Percentiles rank a stretch among this genome's conserved stretches.
These are phyloP conservation scores for Pichia sp. DNA, from an alignment of 1,139 yeast genomes.

Conservation along the genomic window DNA sequence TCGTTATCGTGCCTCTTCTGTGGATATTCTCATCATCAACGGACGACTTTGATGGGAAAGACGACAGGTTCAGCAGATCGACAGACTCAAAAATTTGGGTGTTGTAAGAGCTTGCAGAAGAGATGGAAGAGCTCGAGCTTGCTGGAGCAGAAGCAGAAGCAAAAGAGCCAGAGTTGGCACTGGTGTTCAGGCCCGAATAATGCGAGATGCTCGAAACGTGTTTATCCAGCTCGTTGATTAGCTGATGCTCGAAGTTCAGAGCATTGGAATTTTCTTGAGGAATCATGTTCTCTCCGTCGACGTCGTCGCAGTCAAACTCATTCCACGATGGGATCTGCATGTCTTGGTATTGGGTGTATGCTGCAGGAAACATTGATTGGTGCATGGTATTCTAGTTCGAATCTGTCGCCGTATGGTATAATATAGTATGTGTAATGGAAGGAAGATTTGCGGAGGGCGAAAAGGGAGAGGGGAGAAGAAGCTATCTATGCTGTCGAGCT, in stretches of 20 bases:
- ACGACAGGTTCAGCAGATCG: background rate
- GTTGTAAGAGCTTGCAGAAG: background rate
- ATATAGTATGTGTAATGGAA: no score
- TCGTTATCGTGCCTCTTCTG: background rate
- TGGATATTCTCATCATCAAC: background rate
- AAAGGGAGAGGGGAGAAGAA: no score
- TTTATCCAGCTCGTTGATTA: background rate
- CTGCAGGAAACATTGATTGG: background rate
- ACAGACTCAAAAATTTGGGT: background rate
- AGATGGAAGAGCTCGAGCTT: background rate
- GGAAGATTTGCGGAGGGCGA: no score
- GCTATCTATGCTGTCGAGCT: no score
- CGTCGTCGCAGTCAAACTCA: constrained; percentile 6
- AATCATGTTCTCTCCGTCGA: background rate
- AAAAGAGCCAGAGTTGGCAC: background rate
- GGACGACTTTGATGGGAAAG: background rate
- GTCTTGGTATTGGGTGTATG: constrained; percentile 4
- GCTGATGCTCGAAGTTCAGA: background rate
- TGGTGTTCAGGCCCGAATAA: background rate
- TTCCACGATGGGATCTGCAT: constrained; percentile 9
- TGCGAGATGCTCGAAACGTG: background rate
- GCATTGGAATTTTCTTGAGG: background rate
- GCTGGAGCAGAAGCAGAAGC: background rate
- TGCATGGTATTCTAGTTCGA: background rate
- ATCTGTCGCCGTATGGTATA: no score